Conservation (phyloP, 2,329 filamentous ascomycete species). For the Fusarium burgessii region DNA sequence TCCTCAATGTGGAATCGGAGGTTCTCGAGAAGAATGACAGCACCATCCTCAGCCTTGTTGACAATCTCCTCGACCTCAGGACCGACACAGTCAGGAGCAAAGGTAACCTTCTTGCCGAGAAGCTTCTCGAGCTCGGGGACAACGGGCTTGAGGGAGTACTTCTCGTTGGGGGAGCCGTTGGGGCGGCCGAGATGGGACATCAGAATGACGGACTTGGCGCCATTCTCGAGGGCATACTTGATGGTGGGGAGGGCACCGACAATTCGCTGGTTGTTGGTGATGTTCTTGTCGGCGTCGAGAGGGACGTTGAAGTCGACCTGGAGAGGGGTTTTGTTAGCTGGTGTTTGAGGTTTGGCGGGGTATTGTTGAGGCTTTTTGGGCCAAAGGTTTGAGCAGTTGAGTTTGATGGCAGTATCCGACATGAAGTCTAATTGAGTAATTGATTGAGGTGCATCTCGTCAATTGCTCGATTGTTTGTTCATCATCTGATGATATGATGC, state of each 20-base stretch:
- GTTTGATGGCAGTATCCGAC: neutral
- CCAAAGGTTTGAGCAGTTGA: neutral
- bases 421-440: neutral
- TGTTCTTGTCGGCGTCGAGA: slow-evolving; percentile 89
- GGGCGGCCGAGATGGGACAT: slow-evolving; percentile 99
- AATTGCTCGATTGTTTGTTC: neutral
- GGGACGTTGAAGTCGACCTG: slow-evolving; percentile 99
- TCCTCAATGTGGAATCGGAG: slow-evolving; percentile 98
- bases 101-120: slow-evolving; percentile 84
- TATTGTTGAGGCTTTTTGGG: slow-evolving; percentile 15
- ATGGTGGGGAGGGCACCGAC: slow-evolving; percentile 95
- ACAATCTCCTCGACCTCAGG: slow-evolving; percentile 90
- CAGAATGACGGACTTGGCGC: slow-evolving; percentile 91
- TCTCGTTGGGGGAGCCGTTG: slow-evolving; percentile 87
- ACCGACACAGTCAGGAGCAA: slow-evolving; percentile 92
- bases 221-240: slow-evolving; percentile 91
- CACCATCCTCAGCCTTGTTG: slow-evolving; percentile 82
- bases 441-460: neutral
- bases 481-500: slow-evolving; percentile 18
- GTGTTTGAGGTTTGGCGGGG: slow-evolving; percentile 10
- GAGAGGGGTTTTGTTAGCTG: slow-evolving; percentile 39
- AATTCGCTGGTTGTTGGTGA: slow-evolving; percentile 99
- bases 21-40: slow-evolving; percentile 95
- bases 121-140: slow-evolving; percentile 92
- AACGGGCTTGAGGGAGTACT: slow-evolving; percentile 96